Conservation (phyloP, 2,329 filamentous ascomycete species). For the Dryadomyces quercivorus region DNA sequence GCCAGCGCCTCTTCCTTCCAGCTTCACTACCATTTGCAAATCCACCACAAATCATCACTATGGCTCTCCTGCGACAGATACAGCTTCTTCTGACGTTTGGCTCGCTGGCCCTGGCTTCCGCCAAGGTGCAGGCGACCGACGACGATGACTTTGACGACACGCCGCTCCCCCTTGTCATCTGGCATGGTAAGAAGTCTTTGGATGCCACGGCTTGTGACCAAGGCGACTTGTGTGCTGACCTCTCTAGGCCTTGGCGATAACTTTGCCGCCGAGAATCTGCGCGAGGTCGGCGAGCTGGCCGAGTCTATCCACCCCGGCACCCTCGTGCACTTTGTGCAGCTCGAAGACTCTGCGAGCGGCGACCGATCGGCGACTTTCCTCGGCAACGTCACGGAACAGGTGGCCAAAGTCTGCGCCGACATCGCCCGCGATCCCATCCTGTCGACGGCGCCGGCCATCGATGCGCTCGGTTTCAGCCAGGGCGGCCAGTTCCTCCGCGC, state of each 20-base stretch:
- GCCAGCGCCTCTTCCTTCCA: not conserved
- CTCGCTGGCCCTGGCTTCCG: constrained; percentile 20
- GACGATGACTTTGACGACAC: constrained; percentile 38
- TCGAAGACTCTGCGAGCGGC: constrained; percentile 50
- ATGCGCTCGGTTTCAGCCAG: constrained; percentile 90
- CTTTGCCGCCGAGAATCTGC: constrained; percentile 64
- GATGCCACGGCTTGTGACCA: no score
- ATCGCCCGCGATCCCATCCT: constrained; percentile 68
- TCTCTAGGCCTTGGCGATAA: constrained; percentile 50
- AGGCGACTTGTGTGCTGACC: not conserved
- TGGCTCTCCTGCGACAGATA: constrained; percentile 17
- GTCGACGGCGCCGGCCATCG: constrained; percentile 68
- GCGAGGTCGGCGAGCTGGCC: constrained; percentile 57
- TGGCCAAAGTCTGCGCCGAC: constrained; percentile 65
- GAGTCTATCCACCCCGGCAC: constrained; percentile 68
- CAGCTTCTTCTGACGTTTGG: constrained; percentile 19
- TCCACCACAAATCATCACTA: constrained; percentile 4
- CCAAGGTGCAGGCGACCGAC: constrained; percentile 15
- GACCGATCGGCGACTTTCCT: constrained; percentile 83
- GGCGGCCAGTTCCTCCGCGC: constrained; percentile 92
- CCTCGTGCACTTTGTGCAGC: constrained; percentile 65
- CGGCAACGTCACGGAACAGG: constrained; percentile 74
- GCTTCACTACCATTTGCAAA: not conserved
- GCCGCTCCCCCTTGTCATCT: constrained; percentile 84
- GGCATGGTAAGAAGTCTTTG: constrained; percentile 50